Evolutionary conservation across 495 filamentous ascomycete genomes (phyloP).

Genomic region (Daldinia caldariorum): DNA sequence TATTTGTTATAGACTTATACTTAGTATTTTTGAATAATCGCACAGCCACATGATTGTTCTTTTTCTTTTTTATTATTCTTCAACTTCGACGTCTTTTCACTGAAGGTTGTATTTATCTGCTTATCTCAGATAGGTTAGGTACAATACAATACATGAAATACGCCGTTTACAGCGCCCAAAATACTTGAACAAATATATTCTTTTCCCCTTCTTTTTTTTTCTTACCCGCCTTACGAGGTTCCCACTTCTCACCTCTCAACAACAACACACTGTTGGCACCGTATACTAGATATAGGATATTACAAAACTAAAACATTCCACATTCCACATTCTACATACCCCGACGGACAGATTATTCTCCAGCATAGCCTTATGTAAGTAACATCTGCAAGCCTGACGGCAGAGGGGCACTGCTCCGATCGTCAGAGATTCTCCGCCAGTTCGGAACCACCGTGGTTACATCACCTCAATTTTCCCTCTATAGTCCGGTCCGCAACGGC

Average conservation of each 20-base stretch:
- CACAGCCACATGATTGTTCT: constrained; percentile 23
- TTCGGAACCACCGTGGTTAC: constrained; percentile 29
- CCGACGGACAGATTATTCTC: constrained; percentile 2
- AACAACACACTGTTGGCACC: not conserved
- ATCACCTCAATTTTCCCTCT: constrained; percentile 6
- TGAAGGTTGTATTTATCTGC: not conserved
- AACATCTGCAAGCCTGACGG: constrained; percentile 32
- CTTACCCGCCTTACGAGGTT: not conserved
- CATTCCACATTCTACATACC: too few species aligned
- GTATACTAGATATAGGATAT: not conserved
- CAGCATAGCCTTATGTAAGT: constrained; percentile 38
- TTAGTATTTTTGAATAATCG: constrained; percentile 11
- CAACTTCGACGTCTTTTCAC: not conserved
- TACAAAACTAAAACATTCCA: too few species aligned
- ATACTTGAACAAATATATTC: not conserved
- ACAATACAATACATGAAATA: too few species aligned
- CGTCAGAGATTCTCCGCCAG: constrained; percentile 9
- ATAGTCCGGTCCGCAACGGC: constrained; percentile 27
- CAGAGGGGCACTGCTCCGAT: constrained; percentile 31
- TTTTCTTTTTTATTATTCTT: not conserved
- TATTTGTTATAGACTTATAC: not conserved
- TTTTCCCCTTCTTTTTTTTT: not conserved
- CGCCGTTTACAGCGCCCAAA: not conserved
- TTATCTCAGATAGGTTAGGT: not conserved
- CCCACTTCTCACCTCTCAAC: not conserved